phyloP scores from a whole-genome alignment of 441 rosid species.

The Aleurites moluccanus region DNA sequence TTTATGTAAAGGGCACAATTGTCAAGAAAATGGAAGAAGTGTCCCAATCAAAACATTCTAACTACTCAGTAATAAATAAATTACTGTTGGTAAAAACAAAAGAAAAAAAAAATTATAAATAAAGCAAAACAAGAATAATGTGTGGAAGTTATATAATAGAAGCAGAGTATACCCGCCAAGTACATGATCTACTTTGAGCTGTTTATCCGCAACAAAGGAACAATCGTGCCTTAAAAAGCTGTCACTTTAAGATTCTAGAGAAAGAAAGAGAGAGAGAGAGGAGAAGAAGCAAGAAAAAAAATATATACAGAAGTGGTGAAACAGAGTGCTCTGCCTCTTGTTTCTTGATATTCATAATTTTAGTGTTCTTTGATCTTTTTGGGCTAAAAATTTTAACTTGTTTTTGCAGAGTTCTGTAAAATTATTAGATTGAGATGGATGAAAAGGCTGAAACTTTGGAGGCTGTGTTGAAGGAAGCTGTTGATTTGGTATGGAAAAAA shows the following conservation, averaged over 20 bases:
- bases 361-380: background rate
- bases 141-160: background rate
- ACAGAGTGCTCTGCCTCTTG: conserved; percentile 20
- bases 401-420: background rate
- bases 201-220: conserved; percentile 19
- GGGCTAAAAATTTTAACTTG: background rate
- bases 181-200: conserved; percentile 31
- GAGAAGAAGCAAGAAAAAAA: background rate
- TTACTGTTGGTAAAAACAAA: too few species aligned
- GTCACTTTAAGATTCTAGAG: conserved; percentile 30
- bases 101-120: too few species aligned
- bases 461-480: conserved; percentile 83
- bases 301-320: conserved; percentile 1
- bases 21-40: too few species aligned
- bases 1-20: too few species aligned
- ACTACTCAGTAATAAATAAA: too few species aligned
- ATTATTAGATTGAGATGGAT: conserved; percentile 35
- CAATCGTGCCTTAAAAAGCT: conserved; percentile 22
- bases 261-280: too few species aligned
- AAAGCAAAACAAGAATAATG: background rate
- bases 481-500: conserved; percentile 71
- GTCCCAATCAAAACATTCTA: too few species aligned
- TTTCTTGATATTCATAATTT: background rate
- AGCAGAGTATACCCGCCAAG: conserved; percentile 41
- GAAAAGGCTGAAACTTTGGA: conserved; percentile 75